These are phyloP conservation scores for Tricholoma terreum DNA, from an alignment of 768 basidiomycete species.

Conservation along the genomic window DNA sequence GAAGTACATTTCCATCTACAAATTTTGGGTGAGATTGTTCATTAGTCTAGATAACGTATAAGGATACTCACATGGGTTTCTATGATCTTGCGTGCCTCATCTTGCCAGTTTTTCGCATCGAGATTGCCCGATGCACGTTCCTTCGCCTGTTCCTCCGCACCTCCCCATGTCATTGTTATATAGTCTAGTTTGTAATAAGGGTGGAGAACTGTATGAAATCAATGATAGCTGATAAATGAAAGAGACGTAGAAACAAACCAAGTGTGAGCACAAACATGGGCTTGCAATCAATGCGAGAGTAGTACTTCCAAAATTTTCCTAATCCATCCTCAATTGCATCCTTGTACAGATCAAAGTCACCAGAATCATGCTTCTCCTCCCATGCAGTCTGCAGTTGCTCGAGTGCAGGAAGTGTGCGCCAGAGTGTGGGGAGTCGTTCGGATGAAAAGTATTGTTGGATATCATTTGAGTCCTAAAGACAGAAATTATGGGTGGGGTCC, in stretches of 20 bases:
- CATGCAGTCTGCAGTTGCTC: conserved; percentile 18
- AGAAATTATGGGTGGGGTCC: conserved; percentile 9
- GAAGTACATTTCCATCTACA: conserved; percentile 14
- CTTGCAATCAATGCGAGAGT: conserved; percentile 8
- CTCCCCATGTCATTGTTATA: conserved; percentile 24
- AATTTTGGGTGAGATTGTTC: background rate
- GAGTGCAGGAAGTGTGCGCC: conserved; percentile 21
- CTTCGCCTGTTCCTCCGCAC: conserved; percentile 20
- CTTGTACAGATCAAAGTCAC: conserved; percentile 1
- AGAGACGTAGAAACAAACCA: conserved; percentile 6
- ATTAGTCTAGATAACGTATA: background rate
- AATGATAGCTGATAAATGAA: background rate
- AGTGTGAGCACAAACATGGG: conserved; percentile 11
- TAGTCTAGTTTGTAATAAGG: conserved; percentile 30
- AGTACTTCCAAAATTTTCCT: conserved; percentile 13
- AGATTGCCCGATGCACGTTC: conserved; percentile 11
- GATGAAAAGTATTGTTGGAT: conserved; percentile 23
- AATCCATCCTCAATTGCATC: conserved; percentile 12
- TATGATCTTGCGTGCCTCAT: conserved; percentile 15
- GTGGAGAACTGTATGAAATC: conserved; percentile 21
- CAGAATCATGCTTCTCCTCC: conserved; percentile 6
- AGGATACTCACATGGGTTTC: background rate
- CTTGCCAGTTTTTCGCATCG: conserved; percentile 21
- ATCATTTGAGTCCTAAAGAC: conserved; percentile 19
- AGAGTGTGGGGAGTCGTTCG: conserved; percentile 21